These are phyloP conservation scores for Chromosphaera perkinsii DNA, from an alignment of 208 protist species.

Conservation along the genomic window DNA sequence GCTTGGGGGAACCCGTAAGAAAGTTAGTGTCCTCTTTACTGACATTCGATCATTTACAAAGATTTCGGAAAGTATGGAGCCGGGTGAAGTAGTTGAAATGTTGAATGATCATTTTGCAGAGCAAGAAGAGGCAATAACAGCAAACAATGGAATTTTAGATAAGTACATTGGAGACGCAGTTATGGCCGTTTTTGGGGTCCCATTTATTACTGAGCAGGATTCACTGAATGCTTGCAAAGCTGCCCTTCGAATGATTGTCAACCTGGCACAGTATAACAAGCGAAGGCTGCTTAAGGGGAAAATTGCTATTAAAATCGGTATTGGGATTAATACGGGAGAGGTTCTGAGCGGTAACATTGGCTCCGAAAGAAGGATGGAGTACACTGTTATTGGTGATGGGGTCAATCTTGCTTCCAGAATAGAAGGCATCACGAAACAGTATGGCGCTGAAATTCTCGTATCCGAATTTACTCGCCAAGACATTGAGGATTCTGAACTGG, in stretches of 20 bases:
- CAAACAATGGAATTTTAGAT: no score
- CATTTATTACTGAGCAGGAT: slow-evolving; percentile 30
- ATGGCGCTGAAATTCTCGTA: slow-evolving; percentile 28
- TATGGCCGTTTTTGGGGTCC: slow-evolving; percentile 47
- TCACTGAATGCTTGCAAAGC: slow-evolving; percentile 29
- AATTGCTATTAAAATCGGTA: no score
- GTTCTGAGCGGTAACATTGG: slow-evolving; percentile 53
- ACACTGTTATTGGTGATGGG: slow-evolving; percentile 56
- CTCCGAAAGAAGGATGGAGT: slow-evolving; percentile 44
- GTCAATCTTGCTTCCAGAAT: slow-evolving; percentile 52
- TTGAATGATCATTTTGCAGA: no score
- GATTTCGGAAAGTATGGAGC: no score
- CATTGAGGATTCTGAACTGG: neutral
- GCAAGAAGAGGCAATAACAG: no score
- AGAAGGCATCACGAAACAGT: slow-evolving; percentile 46
- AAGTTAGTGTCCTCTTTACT: no score
- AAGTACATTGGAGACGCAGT: no score
- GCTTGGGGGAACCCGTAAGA: no score
- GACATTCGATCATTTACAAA: no score
- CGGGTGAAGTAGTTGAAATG: no score
- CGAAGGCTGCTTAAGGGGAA: no score
- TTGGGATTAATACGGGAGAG: slow-evolving; percentile 55
- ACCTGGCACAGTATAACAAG: no score
- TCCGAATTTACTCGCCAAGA: slow-evolving; percentile 42
- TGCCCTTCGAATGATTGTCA: slow-evolving; percentile 32